A percentile compares a stretch with the other conserved stretches of the same genome.
phyloP scores from a whole-genome alignment of 352 stramenopile genomes.

The Pythium brachiatum region DNA sequence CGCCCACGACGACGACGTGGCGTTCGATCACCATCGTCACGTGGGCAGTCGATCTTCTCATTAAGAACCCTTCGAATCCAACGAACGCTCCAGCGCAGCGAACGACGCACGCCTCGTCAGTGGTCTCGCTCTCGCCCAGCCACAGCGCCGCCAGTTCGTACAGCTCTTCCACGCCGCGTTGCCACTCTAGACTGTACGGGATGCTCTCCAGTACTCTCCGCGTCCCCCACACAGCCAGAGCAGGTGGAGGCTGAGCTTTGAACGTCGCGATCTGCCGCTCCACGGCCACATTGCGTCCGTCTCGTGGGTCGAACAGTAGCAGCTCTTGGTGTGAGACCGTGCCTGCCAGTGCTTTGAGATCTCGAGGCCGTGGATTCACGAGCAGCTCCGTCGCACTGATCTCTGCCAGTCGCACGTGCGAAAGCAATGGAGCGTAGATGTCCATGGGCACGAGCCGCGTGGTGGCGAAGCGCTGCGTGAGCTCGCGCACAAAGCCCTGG shows the following conservation, averaged over 20 bases:
- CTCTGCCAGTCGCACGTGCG: slow-evolving; percentile 31
- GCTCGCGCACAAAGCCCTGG: slow-evolving; percentile 25
- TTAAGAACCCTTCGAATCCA: slow-evolving; percentile 3
- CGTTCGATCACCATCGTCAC: slow-evolving; percentile 25
- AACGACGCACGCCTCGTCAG: slow-evolving; percentile 15
- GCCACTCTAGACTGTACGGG: slow-evolving; percentile 13
- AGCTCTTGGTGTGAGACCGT: neutral
- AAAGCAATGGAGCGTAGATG: slow-evolving; percentile 37
- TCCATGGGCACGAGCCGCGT: slow-evolving; percentile 34
- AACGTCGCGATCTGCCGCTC: slow-evolving; percentile 22
- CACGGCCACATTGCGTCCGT: neutral
- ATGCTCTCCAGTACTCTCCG: slow-evolving; percentile 9
- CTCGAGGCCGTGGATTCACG: slow-evolving; percentile 17
- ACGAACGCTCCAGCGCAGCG: slow-evolving; percentile 18
- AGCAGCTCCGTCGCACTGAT: slow-evolving; percentile 22
- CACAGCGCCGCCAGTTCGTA: neutral
- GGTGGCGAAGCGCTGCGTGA: slow-evolving; percentile 30
- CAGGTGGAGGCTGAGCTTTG: neutral
- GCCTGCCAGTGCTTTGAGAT: slow-evolving; percentile 21
- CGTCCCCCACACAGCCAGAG: slow-evolving; percentile 15
- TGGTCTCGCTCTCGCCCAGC: slow-evolving; percentile 11
- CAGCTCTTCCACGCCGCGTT: neutral
- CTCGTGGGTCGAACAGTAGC: slow-evolving; percentile 9
- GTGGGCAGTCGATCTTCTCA: neutral
- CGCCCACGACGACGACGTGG: slow-evolving; percentile 39